Evolutionary conservation across 306 rosid genomes (phyloP).

Genomic region (Ziziphus jujuba): DNA sequence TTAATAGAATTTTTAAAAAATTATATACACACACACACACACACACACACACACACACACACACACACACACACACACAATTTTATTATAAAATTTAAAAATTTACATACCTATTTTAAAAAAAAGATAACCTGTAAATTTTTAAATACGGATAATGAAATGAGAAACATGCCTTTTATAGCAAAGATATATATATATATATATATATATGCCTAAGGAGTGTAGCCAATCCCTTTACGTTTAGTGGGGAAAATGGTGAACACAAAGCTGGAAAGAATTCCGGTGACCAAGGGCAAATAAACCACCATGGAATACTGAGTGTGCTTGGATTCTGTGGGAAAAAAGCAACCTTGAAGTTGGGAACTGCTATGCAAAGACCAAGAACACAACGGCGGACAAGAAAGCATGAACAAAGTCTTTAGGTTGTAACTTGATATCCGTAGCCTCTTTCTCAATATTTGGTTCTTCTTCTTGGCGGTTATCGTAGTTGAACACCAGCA

Average conservation of each 20-base stretch:
- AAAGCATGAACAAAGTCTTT: conserved; percentile 40
- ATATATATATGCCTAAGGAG: too few relatives aligned
- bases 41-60: too few relatives aligned
- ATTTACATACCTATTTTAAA: too few relatives aligned
- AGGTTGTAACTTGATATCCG: conserved; percentile 1
- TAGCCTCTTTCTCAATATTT: background rate
- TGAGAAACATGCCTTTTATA: too few relatives aligned
- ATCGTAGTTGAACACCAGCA: conserved; percentile 16
- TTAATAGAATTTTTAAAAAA: too few relatives aligned
- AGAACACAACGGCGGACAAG: conserved; percentile 41
- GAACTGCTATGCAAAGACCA: conserved; percentile 40
- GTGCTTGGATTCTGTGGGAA: conserved; percentile 14
- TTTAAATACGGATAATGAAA: too few relatives aligned
- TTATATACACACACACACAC: too few relatives aligned
- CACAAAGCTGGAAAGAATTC: conserved; percentile 36
- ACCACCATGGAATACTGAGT: conserved; percentile 10
- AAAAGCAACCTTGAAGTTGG: conserved; percentile 41
- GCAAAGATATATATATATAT: too few relatives aligned
- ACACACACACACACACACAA: too few relatives aligned
- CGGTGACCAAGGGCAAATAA: conserved; percentile 39
- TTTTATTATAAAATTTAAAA: too few relatives aligned
- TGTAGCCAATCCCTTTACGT: conserved; percentile 44
- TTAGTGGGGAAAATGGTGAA: conserved; percentile 47
- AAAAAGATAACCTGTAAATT: too few relatives aligned
- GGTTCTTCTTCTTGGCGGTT: background rate